Conservation (phyloP, 2,329 filamentous ascomycete species). For the Phaeosphaeriaceae sp. region DNA sequence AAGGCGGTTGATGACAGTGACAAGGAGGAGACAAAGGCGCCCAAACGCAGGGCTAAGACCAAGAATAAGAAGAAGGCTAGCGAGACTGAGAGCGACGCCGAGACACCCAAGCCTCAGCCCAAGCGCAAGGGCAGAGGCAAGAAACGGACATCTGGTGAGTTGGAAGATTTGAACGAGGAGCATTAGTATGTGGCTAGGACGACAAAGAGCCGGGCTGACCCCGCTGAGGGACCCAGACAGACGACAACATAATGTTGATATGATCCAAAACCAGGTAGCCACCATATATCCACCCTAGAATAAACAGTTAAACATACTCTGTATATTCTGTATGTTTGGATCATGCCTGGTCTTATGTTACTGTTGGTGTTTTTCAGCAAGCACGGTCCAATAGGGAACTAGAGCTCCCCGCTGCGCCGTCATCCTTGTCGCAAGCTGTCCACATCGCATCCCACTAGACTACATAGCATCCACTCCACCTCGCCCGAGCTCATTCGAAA, state of each 20-base stretch:
- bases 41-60: background rate
- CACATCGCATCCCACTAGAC: constrained; percentile 12
- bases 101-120: background rate
- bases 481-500: background rate
- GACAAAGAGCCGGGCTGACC: constrained; percentile 15
- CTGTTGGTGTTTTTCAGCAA: background rate
- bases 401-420: background rate
- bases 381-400: background rate
- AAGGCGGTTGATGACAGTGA: constrained; percentile 10
- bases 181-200: constrained; percentile 19
- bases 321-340: no score
- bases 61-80: background rate
- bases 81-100: background rate
- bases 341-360: no score
- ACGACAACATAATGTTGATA: background rate
- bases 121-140: constrained; percentile 12
- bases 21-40: constrained; percentile 9
- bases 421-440: constrained; percentile 11
- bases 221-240: no score
- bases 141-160: constrained; percentile 12
- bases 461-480: background rate
- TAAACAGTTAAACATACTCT: no score
- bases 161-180: constrained; percentile 7
- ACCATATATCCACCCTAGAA: background rate
- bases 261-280: background rate